These are phyloP conservation scores for Peronospora belbahrii DNA, from an alignment of 352 stramenopile species.

Conservation along the genomic window DNA sequence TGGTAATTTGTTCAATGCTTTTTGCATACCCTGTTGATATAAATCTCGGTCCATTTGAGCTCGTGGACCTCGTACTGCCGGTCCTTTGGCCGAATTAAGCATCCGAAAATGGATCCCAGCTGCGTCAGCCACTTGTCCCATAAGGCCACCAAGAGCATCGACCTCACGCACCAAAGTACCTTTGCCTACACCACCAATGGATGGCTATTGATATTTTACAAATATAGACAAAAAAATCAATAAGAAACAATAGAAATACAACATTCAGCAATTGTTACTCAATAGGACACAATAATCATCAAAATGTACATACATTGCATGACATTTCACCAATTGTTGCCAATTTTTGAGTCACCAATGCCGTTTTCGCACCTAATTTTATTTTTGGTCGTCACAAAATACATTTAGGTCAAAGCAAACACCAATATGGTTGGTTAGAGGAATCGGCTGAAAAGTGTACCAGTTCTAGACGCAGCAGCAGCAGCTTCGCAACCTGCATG, in stretches of 20 bases:
- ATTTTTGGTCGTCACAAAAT: neutral
- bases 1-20: constrained; percentile 45
- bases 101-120: constrained; percentile 96
- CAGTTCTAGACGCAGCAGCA: constrained; percentile 39
- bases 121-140: constrained; percentile 92
- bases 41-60: constrained; percentile 96
- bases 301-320: constrained; percentile 86
- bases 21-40: constrained; percentile 94
- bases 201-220: too few relatives aligned
- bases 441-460: constrained; percentile 16
- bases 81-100: constrained; percentile 93
- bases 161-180: constrained; percentile 97
- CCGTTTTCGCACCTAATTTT: constrained; percentile 85
- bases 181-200: constrained; percentile 97
- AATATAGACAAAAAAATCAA: neutral
- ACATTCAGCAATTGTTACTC: too few relatives aligned
- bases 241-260: too few relatives aligned
- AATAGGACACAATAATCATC: neutral
- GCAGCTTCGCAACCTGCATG: constrained; percentile 58
- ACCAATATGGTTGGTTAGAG: too few relatives aligned
- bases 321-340: constrained; percentile 96
- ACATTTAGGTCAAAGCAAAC: neutral
- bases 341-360: constrained; percentile 93
- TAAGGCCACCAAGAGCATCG: constrained; percentile 96
- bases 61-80: constrained; percentile 82